A percentile compares a stretch with the other conserved stretches of the same genome.
Evolutionary conservation across 805 yeast genomes (phyloP).

Genomic region (Candida gorgasii): DNA sequence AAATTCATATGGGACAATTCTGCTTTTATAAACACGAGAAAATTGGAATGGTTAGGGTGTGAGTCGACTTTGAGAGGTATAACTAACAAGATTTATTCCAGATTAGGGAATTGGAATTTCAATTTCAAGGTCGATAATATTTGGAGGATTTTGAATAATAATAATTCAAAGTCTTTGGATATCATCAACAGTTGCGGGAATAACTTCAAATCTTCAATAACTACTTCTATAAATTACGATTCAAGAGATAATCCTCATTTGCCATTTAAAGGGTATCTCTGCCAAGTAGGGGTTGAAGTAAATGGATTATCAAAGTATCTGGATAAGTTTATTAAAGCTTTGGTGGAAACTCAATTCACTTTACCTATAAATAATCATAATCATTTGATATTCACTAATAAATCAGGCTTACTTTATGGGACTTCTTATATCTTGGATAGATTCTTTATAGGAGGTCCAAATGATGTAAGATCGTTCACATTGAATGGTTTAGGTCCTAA

Average conservation of each 20-base stretch:
- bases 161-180: constrained; percentile 28
- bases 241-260: constrained; percentile 44
- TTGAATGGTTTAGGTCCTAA: constrained; percentile 59
- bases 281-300: constrained; percentile 38
- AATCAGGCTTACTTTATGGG: constrained; percentile 32
- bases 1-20: constrained; percentile 40
- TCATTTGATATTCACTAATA: constrained; percentile 29
- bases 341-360: constrained; percentile 41
- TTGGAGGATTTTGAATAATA: constrained; percentile 37
- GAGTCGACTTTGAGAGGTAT: constrained; percentile 47
- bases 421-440: constrained; percentile 49
- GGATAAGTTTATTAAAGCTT: constrained; percentile 41
- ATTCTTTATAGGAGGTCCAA: constrained; percentile 60
- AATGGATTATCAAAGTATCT: constrained; percentile 30
- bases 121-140: constrained; percentile 49
- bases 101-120: constrained; percentile 38
- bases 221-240: constrained; percentile 43
- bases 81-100: constrained; percentile 41
- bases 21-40: constrained; percentile 44
- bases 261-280: constrained; percentile 43
- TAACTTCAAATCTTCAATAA: constrained; percentile 45
- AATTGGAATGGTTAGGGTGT: constrained; percentile 50
- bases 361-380: constrained; percentile 17
- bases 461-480: constrained; percentile 54
- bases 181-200: constrained; percentile 45